Base-by-base conservation (phyloP, 2,329 filamentous ascomycete genomes). In the Fusarium sp. region DNA sequence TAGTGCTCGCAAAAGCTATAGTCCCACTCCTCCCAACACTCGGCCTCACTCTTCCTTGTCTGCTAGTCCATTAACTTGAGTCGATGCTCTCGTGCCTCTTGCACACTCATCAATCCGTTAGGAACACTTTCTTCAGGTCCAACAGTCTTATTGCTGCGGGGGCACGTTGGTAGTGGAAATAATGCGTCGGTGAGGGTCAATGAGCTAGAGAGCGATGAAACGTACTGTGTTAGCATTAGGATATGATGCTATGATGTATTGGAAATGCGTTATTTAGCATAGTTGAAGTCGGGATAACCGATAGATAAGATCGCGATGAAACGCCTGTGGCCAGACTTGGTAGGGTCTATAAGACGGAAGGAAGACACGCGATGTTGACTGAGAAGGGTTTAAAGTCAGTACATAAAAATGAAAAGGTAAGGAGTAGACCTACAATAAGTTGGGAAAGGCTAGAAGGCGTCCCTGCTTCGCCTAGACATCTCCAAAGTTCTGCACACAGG, bases 1-100 rank as follows among this genome's bases (percentile, higher is more conserved):
- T 4, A 58, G 9, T 58, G 49, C 20, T 70, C 68, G 9, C 66
- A 70, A 12, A 62, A 66, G 3, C 35, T 46, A 5, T 59, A 66
- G 0, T 24, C 5, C 10, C 33, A 27, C 1, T 6, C 1, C 2
- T 55, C 12, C 49, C 56, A 62, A 0, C 0, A 4, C 12, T 58
- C 4, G 1, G 35, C 33, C 16, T 70, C 11, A n/a, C 36, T 24
- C 8, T 35, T 31, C 12, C 27, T 29, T n/a, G 66, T 70, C 5
- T 49, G 3, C 51, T 66, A 40, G 10, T 55, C 29, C 36, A 66
- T 55, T 11, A 70, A 7, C 17, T 58, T 16, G 2, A 66, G 8
- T 12, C 51, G 6, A 20, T 70, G 42, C 7, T 44, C 42, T 17
- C 11, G 27, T 7, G n/a, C 33, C 31, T 70, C 40, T 11, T 65